Percentiles rank a stretch among this genome's conserved stretches.
Evolutionary conservation across 805 yeast genomes (phyloP).

Genomic region (Brettanomyces nanus): DNA sequence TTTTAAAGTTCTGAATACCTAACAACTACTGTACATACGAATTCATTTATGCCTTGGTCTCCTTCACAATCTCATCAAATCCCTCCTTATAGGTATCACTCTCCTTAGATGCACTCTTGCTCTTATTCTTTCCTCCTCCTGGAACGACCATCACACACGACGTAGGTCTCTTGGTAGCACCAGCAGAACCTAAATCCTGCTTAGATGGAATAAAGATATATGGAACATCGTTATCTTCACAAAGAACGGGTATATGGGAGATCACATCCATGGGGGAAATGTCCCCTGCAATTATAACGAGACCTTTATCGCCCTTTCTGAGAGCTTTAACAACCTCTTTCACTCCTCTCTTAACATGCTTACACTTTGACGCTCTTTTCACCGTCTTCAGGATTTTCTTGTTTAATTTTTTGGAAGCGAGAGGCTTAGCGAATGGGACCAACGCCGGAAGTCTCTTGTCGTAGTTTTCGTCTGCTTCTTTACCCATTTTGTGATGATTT

Average conservation of each 20-base stretch:
- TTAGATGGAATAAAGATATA: conserved; percentile 92
- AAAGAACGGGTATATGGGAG: conserved; percentile 93
- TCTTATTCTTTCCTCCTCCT: conserved; percentile 69
- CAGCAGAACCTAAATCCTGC: conserved; percentile 97
- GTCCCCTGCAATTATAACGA: conserved; percentile 95
- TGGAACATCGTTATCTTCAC: conserved; percentile 92
- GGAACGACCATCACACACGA: conserved; percentile 97
- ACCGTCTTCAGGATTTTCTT: conserved; percentile 93
- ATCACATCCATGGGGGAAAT: conserved; percentile 96
- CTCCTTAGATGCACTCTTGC: conserved; percentile 60
- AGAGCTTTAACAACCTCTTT: conserved; percentile 97
- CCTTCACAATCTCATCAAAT: conserved; percentile 91
- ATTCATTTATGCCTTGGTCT: conserved; percentile 22
- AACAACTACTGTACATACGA: too few species aligned
- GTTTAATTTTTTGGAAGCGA: conserved; percentile 92
- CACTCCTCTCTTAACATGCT: conserved; percentile 97
- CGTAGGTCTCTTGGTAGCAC: conserved; percentile 98
- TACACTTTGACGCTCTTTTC: conserved; percentile 96
- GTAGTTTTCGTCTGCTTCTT: conserved; percentile 55
- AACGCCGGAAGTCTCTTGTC: conserved; percentile 86
- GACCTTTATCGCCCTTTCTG: conserved; percentile 96
- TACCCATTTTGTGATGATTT: too few species aligned
- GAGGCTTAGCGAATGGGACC: conserved; percentile 86
- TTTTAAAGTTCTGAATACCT: too few species aligned
- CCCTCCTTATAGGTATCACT: conserved; percentile 84